phyloP scores from a whole-genome alignment of 108 stramenopile genomes.

The Cyclotella kingstonii region DNA sequence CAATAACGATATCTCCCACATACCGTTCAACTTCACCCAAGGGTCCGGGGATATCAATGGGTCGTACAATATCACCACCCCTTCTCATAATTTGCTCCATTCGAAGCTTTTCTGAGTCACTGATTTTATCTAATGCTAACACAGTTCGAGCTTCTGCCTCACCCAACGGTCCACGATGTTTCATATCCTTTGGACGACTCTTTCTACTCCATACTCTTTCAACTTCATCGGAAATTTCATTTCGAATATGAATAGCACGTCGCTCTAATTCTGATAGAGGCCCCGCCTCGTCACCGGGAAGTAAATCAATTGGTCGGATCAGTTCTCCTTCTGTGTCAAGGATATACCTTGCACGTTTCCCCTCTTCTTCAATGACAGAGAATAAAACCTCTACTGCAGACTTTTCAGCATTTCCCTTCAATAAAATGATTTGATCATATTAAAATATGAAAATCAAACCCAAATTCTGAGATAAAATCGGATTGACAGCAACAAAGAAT shows the following conservation, averaged over 20 bases:
- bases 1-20: constrained; percentile 56
- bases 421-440: constrained; percentile 3
- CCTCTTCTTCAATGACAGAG: constrained; percentile 83
- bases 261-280: constrained; percentile 73
- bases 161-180: constrained; percentile 68
- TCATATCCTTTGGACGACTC: constrained; percentile 77
- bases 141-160: constrained; percentile 61
- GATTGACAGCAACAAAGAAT: not conserved
- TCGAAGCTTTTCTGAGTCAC: constrained; percentile 58
- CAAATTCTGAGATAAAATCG: not conserved
- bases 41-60: constrained; percentile 83
- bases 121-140: constrained; percentile 55
- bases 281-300: constrained; percentile 46
- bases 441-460: not conserved
- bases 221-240: constrained; percentile 54
- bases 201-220: constrained; percentile 51
- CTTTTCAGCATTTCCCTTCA: constrained; percentile 64
- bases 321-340: constrained; percentile 62
- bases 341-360: constrained; percentile 67
- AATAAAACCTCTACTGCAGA: constrained; percentile 67
- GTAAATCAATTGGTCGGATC: constrained; percentile 65
- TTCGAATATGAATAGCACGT: constrained; percentile 56
- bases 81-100: constrained; percentile 55
- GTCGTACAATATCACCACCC: constrained; percentile 63
- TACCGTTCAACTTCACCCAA: constrained; percentile 72